Percentiles rank a stretch among this genome's conserved stretches.
phyloP scores from a whole-genome alignment of 169 alveolate species.

The Eimeria necatrix region DNA sequence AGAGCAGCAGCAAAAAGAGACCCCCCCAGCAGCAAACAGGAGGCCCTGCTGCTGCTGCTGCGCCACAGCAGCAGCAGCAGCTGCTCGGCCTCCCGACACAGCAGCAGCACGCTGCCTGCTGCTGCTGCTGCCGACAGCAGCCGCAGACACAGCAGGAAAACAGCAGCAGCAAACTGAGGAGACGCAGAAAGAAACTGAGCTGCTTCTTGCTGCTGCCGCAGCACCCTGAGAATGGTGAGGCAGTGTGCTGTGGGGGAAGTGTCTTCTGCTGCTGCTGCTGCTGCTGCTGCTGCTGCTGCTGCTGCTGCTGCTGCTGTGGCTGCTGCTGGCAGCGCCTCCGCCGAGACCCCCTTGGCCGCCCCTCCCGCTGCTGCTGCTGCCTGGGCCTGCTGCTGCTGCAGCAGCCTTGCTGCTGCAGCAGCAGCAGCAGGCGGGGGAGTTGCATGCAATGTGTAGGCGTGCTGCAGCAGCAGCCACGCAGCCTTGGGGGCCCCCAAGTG shows the following conservation, averaged over 20 bases:
- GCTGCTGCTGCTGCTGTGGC: slow-evolving; percentile 50
- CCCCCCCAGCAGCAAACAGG: slow-evolving; percentile 51
- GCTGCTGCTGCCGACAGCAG: slow-evolving; percentile 54
- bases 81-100: slow-evolving; percentile 61
- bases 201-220: slow-evolving; percentile 41
- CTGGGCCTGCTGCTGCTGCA: background rate
- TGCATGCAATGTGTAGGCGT: slow-evolving; percentile 50
- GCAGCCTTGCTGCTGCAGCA: slow-evolving; percentile 46
- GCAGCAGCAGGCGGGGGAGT: slow-evolving; percentile 48
- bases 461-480: slow-evolving; percentile 62
- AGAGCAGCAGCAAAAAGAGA: slow-evolving; percentile 15
- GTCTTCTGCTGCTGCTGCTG: slow-evolving; percentile 13
- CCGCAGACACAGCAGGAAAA: slow-evolving; percentile 28
- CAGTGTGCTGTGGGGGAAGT: slow-evolving; percentile 42
- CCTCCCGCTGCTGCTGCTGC: slow-evolving; percentile 30
- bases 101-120: slow-evolving; percentile 54
- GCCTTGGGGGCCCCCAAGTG: background rate
- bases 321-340: slow-evolving; percentile 35
- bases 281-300: slow-evolving; percentile 68
- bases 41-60: slow-evolving; percentile 44
- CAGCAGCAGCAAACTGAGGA: slow-evolving; percentile 22
- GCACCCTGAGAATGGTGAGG: slow-evolving; percentile 16
- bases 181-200: background rate
- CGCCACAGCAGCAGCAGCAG: slow-evolving; percentile 69
- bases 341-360: background rate